Percentiles rank a stretch among this genome's conserved stretches.
phyloP scores from a whole-genome alignment of 148 eudicot genomes.

The Diospyros kaki region DNA sequence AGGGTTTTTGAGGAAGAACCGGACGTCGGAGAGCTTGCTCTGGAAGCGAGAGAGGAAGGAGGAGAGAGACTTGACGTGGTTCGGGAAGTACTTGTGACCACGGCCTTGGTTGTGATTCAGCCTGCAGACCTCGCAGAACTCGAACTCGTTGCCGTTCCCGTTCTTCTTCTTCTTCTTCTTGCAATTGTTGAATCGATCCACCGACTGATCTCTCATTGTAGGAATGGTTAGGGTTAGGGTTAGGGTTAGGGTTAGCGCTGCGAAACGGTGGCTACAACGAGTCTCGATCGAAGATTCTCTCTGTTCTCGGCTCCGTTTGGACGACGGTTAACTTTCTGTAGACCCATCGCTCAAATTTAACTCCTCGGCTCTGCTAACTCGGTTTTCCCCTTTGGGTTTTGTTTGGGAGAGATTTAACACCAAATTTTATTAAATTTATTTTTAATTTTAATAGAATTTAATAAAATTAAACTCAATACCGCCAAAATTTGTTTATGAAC shows the following conservation, averaged over 20 bases:
- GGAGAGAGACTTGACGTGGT: conserved; percentile 64
- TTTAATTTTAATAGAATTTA: too few species aligned
- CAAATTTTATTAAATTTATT: too few species aligned
- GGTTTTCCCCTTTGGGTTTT: too few species aligned
- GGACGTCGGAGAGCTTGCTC: conserved; percentile 42
- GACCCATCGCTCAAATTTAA: too few species aligned
- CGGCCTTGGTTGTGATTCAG: conserved; percentile 83
- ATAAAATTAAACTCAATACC: too few species aligned
- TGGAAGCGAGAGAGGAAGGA: conserved; percentile 62
- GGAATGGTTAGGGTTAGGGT: conserved; percentile 1
- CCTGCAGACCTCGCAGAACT: conserved; percentile 66
- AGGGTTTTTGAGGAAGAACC: conserved; percentile 55
- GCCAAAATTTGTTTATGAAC: too few species aligned
- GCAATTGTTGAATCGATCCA: neutral
- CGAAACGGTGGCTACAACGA: too few species aligned
- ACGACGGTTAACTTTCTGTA: too few species aligned
- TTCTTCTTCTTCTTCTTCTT: conserved; percentile 15
- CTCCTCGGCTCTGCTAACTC: too few species aligned
- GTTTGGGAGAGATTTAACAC: too few species aligned
- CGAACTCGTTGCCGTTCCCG: conserved; percentile 28
- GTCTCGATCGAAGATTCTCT: too few species aligned
- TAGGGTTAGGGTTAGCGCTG: neutral
- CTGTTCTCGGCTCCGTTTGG: too few species aligned
- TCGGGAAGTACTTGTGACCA: conserved; percentile 71
- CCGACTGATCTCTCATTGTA: conserved; percentile 17